phyloP scores from a whole-genome alignment of 108 stramenopile species.

The Aurantiochytrium sp. region DNA sequence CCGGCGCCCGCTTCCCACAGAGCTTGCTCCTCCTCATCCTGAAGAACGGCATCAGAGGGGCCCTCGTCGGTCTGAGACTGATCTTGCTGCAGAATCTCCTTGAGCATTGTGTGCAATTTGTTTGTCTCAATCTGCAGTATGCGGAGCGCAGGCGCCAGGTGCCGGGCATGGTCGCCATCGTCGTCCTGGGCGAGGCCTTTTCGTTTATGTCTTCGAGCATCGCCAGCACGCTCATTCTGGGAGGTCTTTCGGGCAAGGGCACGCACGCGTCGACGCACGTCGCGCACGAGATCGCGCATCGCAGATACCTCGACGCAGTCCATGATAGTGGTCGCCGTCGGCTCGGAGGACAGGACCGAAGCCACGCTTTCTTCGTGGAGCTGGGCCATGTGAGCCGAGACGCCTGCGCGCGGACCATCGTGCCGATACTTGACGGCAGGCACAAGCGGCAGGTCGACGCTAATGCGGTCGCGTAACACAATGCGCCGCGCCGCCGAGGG shows the following conservation, averaged over 20 bases:
- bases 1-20: neutral
- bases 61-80: no score
- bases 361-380: neutral
- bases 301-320: neutral
- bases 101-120: neutral
- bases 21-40: no score
- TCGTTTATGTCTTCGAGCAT: no score
- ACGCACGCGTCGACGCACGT: neutral
- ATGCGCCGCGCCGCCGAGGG: neutral
- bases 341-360: neutral
- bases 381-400: neutral
- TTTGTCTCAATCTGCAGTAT: neutral
- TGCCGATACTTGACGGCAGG: neutral
- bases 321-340: neutral
- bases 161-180: neutral
- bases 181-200: no score
- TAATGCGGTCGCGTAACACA: neutral
- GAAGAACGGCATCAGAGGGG: no score
- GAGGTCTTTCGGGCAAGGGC: no score
- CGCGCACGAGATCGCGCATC: neutral
- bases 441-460: neutral
- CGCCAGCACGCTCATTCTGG: no score
- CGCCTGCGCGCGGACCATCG: neutral
- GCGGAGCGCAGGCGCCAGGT: neutral
- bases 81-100: neutral